Percentiles rank a stretch among this genome's conserved stretches.
Conservation (phyloP, 1,284 basidiomycete species). For the Cryptococcus sp. region DNA sequence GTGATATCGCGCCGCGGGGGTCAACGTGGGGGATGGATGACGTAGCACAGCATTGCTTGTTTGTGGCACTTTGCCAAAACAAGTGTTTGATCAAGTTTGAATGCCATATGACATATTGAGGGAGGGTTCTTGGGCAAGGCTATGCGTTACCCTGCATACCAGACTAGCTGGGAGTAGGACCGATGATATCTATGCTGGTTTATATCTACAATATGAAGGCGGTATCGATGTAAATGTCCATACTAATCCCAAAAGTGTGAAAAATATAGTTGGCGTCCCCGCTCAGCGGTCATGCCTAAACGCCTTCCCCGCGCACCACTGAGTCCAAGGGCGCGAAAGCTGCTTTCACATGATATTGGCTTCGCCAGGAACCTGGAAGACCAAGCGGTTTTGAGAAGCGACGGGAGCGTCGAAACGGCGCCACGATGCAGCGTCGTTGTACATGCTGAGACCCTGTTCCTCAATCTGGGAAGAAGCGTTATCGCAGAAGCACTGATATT, state of each 20-base stretch:
- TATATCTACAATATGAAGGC: too few relatives aligned
- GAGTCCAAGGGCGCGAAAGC: too few relatives aligned
- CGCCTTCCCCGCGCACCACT: too few relatives aligned
- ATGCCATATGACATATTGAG: too few relatives aligned
- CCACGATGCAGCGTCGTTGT: constrained; percentile 8
- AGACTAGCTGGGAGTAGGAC: too few relatives aligned
- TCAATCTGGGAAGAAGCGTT: constrained; percentile 1
- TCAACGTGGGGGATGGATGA: constrained; percentile 13
- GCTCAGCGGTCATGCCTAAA: too few relatives aligned
- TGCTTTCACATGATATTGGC: background rate
- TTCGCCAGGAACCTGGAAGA: constrained; percentile 7
- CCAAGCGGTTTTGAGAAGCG: constrained; percentile 2
- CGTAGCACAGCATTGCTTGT: constrained; percentile 9
- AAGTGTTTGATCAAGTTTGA: background rate
- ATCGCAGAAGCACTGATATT: constrained; percentile 14
- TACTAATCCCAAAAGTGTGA: too few relatives aligned
- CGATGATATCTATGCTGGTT: too few relatives aligned
- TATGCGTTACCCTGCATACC: too few relatives aligned
- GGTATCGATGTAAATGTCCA: too few relatives aligned
- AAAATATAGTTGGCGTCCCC: too few relatives aligned
- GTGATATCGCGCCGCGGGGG: constrained; percentile 1
- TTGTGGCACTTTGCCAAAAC: constrained; percentile 14
- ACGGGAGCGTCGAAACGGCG: constrained; percentile 10
- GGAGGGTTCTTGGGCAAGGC: too few relatives aligned
- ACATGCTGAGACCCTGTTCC: constrained; percentile 8